Evolutionary conservation across 306 rosid genomes (phyloP), one percentile per base, ranked within the genome.

Genomic region (Psophocarpus tetragonolobus): DNA sequence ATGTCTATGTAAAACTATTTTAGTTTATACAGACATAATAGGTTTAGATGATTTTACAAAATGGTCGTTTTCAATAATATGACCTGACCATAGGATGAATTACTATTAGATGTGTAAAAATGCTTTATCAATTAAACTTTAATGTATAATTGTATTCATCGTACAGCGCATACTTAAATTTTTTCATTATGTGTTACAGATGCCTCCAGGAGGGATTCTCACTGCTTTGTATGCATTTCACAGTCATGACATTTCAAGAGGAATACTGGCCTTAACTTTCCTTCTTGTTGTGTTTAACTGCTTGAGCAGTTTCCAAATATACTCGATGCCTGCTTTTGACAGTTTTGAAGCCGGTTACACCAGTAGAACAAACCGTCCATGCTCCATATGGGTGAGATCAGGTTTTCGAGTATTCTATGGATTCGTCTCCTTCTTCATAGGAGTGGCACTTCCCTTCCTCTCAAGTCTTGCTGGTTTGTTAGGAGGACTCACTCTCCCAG

Each of bases 271-370:
- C 73, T 81, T 93, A 78, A 70, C 90, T 8, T 93, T 95, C 91
- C 99, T 95, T 51, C 87, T 95, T 20, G 99, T 95, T 20, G 99
- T 95, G 62, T 95, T 95, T 80, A 95, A 89, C 76, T 95, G 99
- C 78, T 77, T 95, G 85, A 95, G 99, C 89, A 92, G 99, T 48
- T 95, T 91, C 81, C 99, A 95, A 79, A 95, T 95, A 80, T 95
- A 92, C 89, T 95, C 99, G 3, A 95, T 95, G 99, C 99, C 99
- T 0, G 97, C 90, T 65, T 95, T 95, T 6, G 99, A 95, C 88
- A 95, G 97, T 79, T 95, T 95, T 6, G 99, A 95, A 88, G 99
- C 99, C 13, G 92, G 97, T 58, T 95, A 92, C 90, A 95, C 99
- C 0, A 95, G 99, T 24, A 91, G 99, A 7, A 95, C 97, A 0